phyloP scores from a whole-genome alignment of 2,329 filamentous ascomycete species.

The Hortaea werneckii region DNA sequence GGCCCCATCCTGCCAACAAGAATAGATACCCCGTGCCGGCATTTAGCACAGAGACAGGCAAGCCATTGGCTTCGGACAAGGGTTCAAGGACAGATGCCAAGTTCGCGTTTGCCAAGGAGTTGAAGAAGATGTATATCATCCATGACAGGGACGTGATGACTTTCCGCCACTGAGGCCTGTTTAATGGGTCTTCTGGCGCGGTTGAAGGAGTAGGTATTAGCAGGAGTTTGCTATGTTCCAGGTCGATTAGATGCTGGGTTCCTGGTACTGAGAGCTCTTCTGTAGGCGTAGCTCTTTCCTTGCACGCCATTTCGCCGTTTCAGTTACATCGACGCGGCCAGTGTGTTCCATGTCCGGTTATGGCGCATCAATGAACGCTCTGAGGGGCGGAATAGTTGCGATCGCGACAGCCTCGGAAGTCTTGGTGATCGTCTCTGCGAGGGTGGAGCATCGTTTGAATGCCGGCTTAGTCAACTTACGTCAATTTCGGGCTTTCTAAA shows the following conservation, averaged over 20 bases:
- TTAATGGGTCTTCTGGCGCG: slow-evolving; percentile 14
- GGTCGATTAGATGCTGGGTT: slow-evolving; percentile 2
- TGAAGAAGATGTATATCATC: slow-evolving; percentile 43
- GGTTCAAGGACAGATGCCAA: slow-evolving; percentile 41
- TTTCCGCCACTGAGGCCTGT: slow-evolving; percentile 21
- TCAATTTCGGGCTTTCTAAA: too few relatives aligned
- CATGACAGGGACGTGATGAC: slow-evolving; percentile 46
- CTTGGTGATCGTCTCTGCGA: too few relatives aligned
- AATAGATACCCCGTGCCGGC: slow-evolving; percentile 49
- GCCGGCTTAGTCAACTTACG: too few relatives aligned
- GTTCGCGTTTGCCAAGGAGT: slow-evolving; percentile 42
- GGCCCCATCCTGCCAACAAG: slow-evolving; percentile 46
- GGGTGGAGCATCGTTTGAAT: too few relatives aligned
- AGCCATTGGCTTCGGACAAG: slow-evolving; percentile 36
- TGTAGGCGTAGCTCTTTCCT: not conserved
- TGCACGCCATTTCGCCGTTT: too few relatives aligned
- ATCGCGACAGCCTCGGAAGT: too few relatives aligned
- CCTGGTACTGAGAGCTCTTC: not conserved
- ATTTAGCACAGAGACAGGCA: slow-evolving; percentile 42
- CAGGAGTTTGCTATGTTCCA: slow-evolving; percentile 9
- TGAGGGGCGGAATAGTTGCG: too few relatives aligned
- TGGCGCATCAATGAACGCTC: too few relatives aligned
- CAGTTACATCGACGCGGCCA: too few relatives aligned
- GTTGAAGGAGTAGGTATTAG: slow-evolving; percentile 1
- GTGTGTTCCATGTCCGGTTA: too few relatives aligned